Percentiles rank a stretch among this genome's conserved stretches.
phyloP scores from a whole-genome alignment of 2,329 filamentous ascomycete species.

The Fusarium graminum region DNA sequence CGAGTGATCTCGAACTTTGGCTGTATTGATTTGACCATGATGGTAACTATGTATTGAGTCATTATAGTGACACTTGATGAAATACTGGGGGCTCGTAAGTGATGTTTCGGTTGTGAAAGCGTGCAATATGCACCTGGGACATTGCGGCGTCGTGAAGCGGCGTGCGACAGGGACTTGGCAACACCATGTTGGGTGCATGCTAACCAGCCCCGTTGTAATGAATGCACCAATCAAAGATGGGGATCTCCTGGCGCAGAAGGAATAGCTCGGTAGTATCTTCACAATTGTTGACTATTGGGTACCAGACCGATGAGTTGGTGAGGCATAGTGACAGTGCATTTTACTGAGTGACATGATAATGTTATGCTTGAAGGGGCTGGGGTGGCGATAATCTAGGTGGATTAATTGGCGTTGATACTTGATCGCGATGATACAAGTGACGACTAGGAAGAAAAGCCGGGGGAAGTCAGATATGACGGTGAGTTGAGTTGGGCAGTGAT shows the following conservation, averaged over 20 bases:
- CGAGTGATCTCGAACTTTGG: neutral
- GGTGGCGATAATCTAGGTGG: slow-evolving; percentile 25
- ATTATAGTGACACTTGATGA: neutral
- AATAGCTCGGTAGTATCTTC: slow-evolving; percentile 37
- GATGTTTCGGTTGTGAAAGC: neutral
- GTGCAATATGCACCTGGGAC: slow-evolving; percentile 23
- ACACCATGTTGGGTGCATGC: slow-evolving; percentile 33
- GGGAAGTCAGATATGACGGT: slow-evolving; percentile 27
- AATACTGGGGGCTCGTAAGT: neutral
- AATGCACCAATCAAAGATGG: slow-evolving; percentile 28
- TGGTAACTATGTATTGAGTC: neutral
- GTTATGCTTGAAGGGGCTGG: slow-evolving; percentile 33
- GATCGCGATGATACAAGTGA: slow-evolving; percentile 23
- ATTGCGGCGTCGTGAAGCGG: slow-evolving; percentile 38
- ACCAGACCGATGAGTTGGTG: slow-evolving; percentile 31
- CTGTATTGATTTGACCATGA: neutral
- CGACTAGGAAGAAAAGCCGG: slow-evolving; percentile 21
- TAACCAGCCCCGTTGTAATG: slow-evolving; percentile 4
- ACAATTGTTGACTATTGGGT: slow-evolving; percentile 38
- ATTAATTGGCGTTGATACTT: slow-evolving; percentile 19
- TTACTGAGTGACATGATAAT: slow-evolving; percentile 20
- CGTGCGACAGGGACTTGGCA: slow-evolving; percentile 35
- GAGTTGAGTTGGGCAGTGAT: slow-evolving; percentile 37
- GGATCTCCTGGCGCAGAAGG: slow-evolving; percentile 18
- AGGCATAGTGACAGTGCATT: slow-evolving; percentile 25